Evolutionary conservation across 1,284 basidiomycete species (phyloP).

Genomic region (Irpex lacteus): DNA sequence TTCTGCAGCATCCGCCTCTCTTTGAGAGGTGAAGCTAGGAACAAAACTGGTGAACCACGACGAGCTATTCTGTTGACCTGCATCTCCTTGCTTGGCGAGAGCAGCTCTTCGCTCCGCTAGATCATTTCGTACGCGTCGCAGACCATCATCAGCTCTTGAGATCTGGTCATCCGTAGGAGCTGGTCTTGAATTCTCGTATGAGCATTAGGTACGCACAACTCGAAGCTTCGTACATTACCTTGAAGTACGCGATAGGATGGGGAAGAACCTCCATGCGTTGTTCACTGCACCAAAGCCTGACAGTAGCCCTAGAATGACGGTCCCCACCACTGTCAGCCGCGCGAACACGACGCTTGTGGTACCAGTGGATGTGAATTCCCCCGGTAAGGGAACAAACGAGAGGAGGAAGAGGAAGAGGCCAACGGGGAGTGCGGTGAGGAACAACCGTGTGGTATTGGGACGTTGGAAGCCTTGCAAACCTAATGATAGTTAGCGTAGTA

Average conservation of each 20-base stretch:
- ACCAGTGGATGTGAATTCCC: constrained; percentile 40
- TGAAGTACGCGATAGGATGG: constrained; percentile 21
- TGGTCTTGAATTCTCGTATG: constrained; percentile 20
- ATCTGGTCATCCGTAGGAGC: constrained; percentile 50
- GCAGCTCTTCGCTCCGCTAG: constrained; percentile 38
- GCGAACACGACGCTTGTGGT: constrained; percentile 46
- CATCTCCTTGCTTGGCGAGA: constrained; percentile 20
- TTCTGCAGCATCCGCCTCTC: not conserved
- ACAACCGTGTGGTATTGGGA: constrained; percentile 32
- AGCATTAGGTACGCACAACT: not conserved
- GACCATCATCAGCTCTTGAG: constrained; percentile 44
- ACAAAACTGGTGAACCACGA: constrained; percentile 22
- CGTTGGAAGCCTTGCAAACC: constrained; percentile 26
- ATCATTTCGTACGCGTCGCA: constrained; percentile 52
- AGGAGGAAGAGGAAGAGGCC: constrained; percentile 54
- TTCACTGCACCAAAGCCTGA: constrained; percentile 75
- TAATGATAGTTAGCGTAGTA: constrained; percentile 12
- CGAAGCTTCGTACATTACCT: constrained; percentile 18
- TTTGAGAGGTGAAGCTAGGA: constrained; percentile 13
- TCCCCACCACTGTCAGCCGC: constrained; percentile 73
- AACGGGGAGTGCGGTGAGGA: constrained; percentile 50
- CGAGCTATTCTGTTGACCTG: constrained; percentile 1
- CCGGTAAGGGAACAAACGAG: constrained; percentile 65
- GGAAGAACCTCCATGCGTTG: constrained; percentile 54
- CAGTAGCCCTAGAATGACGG: constrained; percentile 65